phyloP scores from a whole-genome alignment of 768 basidiomycete genomes.

The Tricholoma flavovirens region DNA sequence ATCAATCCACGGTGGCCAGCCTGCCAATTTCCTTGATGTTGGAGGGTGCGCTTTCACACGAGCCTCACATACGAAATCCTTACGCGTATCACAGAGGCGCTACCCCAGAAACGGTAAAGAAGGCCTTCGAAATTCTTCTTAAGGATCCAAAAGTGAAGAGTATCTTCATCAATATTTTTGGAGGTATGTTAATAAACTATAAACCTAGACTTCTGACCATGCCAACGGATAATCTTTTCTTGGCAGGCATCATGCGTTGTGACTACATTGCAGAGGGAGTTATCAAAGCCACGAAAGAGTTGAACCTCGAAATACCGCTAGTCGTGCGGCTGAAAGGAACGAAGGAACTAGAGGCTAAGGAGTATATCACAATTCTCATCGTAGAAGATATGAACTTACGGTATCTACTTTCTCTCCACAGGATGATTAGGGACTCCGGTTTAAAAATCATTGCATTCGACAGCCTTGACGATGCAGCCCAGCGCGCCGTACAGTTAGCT shows the following conservation, averaged over 20 bases:
- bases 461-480: slow-evolving; percentile 86
- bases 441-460: slow-evolving; percentile 93
- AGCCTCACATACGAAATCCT: not conserved
- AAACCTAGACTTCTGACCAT: not conserved
- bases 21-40: slow-evolving; percentile 98
- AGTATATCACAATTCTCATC: slow-evolving; percentile 45
- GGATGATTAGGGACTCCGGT: slow-evolving; percentile 91
- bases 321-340: slow-evolving; percentile 96
- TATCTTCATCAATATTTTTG: slow-evolving; percentile 98
- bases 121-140: slow-evolving; percentile 94
- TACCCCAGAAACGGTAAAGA: slow-evolving; percentile 99
- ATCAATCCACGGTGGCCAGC: slow-evolving; percentile 90
- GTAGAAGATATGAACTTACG: slow-evolving; percentile 8
- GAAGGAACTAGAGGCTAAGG: slow-evolving; percentile 92
- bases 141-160: slow-evolving; percentile 91
- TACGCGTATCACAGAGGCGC: slow-evolving; percentile 59
- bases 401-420: slow-evolving; percentile 25
- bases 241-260: slow-evolving; percentile 91
- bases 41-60: slow-evolving; percentile 64
- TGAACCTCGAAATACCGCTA: slow-evolving; percentile 77
- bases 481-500: slow-evolving; percentile 70
- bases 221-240: slow-evolving; percentile 1
- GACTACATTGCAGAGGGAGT: slow-evolving; percentile 98
- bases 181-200: slow-evolving; percentile 46
- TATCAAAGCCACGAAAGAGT: slow-evolving; percentile 94